Evolutionary conservation across 345 rosid species (phyloP), one percentile per base, ranked within the genome.

Genomic region (Nasturtium officinale): DNA sequence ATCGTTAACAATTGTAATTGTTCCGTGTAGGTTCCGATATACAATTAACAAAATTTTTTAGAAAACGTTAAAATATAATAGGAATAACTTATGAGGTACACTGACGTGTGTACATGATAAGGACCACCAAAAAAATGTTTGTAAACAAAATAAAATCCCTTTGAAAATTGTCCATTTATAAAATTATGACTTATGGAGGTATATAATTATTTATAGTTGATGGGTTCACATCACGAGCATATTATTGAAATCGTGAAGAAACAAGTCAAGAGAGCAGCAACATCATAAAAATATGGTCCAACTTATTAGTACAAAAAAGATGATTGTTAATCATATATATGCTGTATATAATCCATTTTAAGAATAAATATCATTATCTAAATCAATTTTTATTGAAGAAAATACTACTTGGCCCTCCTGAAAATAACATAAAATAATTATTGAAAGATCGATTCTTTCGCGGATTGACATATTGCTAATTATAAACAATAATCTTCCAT

Each of bases 191-290:
- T 53, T 61, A 52, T 26, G 58, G 48, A 61, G 46, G 7, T 25
- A 33, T 54, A 26, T 26, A 25, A 25, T 25, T 25, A 25, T 25
- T 1, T 25, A 54, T 46, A 55, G 53, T 25, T 46, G 76, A 70
- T 70, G 76, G 67, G 67, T 69, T 69, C 80, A 77, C 76, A 70
- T 77, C 76, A 64, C 8, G 56, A 38, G 66, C 48, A 57, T 63
- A 64, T 56, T 55, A 76, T 38, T 56, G 61, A 64, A 77, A 63
- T 57, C 54, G 80, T 64, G 60, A 70, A 77, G 76, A 77, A 77
- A 64, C 71, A 56, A 77, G 80, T 77, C 71, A 76, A 76, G 60
- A 63, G 60, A 69, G 75, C 18, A 69, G 47, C 70, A 69, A 55
- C 75, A 62, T 76, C 46, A 69, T 62, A 76, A 35, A 35, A 53